Base-by-base conservation (phyloP, 2,329 filamentous ascomycete species). In the Arthrobotrys pseudoclavata region DNA sequence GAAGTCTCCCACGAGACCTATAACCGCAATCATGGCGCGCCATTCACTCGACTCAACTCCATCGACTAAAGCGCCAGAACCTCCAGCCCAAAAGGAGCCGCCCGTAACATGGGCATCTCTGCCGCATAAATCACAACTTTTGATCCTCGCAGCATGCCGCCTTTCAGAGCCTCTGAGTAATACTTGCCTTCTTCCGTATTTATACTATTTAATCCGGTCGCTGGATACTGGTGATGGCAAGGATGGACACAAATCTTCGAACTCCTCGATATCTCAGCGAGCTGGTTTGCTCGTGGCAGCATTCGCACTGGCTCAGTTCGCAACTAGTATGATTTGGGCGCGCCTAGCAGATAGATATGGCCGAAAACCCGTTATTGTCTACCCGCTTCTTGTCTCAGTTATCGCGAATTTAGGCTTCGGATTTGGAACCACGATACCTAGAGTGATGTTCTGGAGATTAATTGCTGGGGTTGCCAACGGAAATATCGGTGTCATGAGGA, bases 171-270 rank as follows among this genome's bases (percentile, higher is more conserved):
- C 93, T 2, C 85, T 97, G 37, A 92, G 92, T 0, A 92, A 96
- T 82, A 94, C 92, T 0, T 92, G 90, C 15, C 84, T 94, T 12
- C 88, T 91, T 83, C 88, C 91, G 0, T 96, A 96, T 83, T 90
- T 96, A 86, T 96, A 93, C 84, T 96, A 95, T 83, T 92, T 96
- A 83, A 88, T 97, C n/a, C 90, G 89, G 80, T 95, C 91, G 72
- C 95, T 97, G 81, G 72, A 76, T 13, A 37, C 53, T 40, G 52
- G 61, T 24, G 22, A 60, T 3, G 37, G 5, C 20, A 40, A 60
- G 10, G 52, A 77, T 71, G 74, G 67, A 26, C 62, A 67, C 7
- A 77, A 67, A 40, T 82, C 87, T n/a, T 84, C 88, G 1, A 87
- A 90, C 70, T 87, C 87, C 0, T 89, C 88, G 1, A 94, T 97